Evolutionary conservation across 2,329 filamentous ascomycete genomes (phyloP).

Genomic region (Cercospora beticola): DNA sequence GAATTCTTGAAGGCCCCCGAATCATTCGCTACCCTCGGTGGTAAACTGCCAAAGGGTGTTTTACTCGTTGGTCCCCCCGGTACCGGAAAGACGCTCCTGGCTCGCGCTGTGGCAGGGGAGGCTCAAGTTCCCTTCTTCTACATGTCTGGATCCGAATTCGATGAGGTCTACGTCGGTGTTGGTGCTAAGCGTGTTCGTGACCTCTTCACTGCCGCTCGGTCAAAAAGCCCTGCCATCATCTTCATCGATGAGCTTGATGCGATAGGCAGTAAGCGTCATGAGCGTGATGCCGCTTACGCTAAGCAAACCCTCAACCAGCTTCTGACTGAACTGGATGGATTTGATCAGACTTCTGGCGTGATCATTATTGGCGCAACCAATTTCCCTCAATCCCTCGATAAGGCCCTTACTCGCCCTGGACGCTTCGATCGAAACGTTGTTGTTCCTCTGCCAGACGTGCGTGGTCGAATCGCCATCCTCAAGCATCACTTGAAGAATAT

Average conservation of each 20-base stretch:
- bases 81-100: slow-evolving; percentile 94
- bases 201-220: slow-evolving; percentile 77
- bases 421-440: slow-evolving; percentile 92
- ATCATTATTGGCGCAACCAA: slow-evolving; percentile 97
- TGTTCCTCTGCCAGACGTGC: slow-evolving; percentile 87
- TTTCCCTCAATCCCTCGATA: slow-evolving; percentile 90
- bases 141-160: slow-evolving; percentile 99
- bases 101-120: slow-evolving; percentile 92
- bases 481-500: slow-evolving; percentile 93
- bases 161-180: slow-evolving; percentile 97
- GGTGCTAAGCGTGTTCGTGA: slow-evolving; percentile 95
- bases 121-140: slow-evolving; percentile 99
- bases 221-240: slow-evolving; percentile 87
- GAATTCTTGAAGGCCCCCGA: slow-evolving; percentile 94
- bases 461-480: slow-evolving; percentile 87
- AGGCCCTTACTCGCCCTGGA: slow-evolving; percentile 88
- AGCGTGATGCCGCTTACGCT: slow-evolving; percentile 87
- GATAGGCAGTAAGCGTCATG: slow-evolving; percentile 90
- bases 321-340: slow-evolving; percentile 93
- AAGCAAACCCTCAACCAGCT: slow-evolving; percentile 98
- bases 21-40: slow-evolving; percentile 88
- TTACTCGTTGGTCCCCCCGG: slow-evolving; percentile 92
- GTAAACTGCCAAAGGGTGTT: slow-evolving; percentile 95
- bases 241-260: slow-evolving; percentile 95
- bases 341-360: slow-evolving; percentile 89